Percentiles rank a stretch among this genome's conserved stretches.
These are phyloP conservation scores for Lablab purpureus DNA, from an alignment of 306 rosid genomes.

Conservation along the genomic window DNA sequence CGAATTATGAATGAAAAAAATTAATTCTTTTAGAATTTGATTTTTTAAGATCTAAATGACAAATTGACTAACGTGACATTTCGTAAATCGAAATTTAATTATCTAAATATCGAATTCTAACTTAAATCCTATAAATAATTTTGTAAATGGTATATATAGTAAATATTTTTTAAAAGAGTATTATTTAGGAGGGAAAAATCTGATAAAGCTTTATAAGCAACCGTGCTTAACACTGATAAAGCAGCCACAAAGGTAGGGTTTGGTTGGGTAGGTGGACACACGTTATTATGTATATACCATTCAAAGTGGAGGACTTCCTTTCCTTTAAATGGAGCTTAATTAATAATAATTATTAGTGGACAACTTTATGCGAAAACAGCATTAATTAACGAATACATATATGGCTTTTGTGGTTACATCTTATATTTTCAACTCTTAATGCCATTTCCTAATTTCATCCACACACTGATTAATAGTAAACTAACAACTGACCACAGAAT, in stretches of 20 bases:
- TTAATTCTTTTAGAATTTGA: no score
- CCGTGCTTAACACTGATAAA: conserved; percentile 56
- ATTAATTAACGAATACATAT: neutral
- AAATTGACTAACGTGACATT: no score
- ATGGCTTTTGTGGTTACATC: neutral
- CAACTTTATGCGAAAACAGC: neutral
- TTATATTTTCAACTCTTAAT: neutral
- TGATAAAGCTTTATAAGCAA: conserved; percentile 50
- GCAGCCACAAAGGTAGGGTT: neutral
- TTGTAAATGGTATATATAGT: no score
- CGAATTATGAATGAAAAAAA: no score
- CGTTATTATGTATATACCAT: neutral
- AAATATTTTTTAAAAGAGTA: no score
- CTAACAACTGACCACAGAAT: neutral
- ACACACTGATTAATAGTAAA: neutral
- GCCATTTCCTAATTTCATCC: neutral
- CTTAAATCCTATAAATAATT: no score
- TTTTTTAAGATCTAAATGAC: no score
- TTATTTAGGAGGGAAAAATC: no score
- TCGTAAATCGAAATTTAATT: no score
- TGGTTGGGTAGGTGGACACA: neutral
- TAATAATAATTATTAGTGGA: neutral
- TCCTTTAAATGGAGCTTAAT: neutral
- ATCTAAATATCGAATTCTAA: no score
- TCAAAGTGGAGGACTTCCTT: conserved; percentile 29